These are phyloP conservation scores for Zizania palustris DNA, from an alignment of 202 grass and related monocot species.

Conservation along the genomic window DNA sequence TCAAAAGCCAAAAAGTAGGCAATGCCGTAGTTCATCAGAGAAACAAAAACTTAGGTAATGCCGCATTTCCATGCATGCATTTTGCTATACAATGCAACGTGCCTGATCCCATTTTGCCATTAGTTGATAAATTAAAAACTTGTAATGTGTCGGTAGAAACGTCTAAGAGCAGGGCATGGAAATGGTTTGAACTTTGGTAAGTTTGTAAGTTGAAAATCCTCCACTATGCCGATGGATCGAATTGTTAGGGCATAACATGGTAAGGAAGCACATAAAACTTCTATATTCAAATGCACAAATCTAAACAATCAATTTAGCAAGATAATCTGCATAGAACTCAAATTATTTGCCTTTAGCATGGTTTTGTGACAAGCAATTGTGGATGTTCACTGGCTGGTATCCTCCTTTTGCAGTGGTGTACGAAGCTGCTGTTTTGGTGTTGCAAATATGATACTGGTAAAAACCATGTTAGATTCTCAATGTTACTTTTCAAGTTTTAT, in stretches of 20 bases:
- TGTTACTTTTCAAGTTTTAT: conserved; percentile 36
- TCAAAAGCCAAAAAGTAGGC: background rate
- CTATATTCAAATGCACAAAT: background rate
- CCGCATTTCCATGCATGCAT: background rate
- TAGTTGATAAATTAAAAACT: background rate
- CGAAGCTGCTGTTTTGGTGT: conserved; percentile 95
- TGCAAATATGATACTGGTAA: conserved; percentile 99
- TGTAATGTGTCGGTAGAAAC: background rate
- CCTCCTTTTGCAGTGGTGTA: conserved; percentile 76
- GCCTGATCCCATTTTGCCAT: background rate
- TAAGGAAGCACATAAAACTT: background rate
- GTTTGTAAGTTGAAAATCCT: background rate
- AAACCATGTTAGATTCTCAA: conserved; percentile 54
- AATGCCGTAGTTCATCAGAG: background rate
- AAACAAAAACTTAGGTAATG: background rate
- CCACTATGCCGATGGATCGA: conserved; percentile 1
- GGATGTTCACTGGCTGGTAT: conserved; percentile 51
- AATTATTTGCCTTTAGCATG: conserved; percentile 15
- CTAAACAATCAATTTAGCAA: background rate
- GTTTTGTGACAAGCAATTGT: conserved; percentile 17
- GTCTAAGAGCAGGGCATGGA: background rate
- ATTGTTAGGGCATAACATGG: background rate
- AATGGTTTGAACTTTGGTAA: background rate
- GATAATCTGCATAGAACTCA: background rate
- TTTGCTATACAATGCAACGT: background rate